Percentiles rank a stretch among this genome's conserved stretches.
These are phyloP conservation scores for Nemania sp. DNA, from an alignment of 2,329 filamentous ascomycete genomes.

Conservation along the genomic window DNA sequence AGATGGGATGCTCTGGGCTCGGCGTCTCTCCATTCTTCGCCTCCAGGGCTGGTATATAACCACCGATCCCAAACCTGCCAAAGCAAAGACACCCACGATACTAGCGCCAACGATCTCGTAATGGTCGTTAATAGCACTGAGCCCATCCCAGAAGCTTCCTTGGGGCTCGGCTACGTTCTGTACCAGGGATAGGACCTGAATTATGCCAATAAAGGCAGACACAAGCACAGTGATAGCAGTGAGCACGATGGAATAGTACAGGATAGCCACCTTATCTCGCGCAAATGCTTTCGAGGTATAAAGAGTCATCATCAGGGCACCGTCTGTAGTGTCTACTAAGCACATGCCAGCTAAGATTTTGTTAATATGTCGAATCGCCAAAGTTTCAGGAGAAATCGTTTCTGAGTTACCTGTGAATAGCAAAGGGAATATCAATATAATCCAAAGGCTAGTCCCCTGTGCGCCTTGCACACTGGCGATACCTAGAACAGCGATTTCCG, in stretches of 20 bases:
- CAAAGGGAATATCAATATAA: slow-evolving; percentile 88
- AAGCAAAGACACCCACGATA: slow-evolving; percentile 82
- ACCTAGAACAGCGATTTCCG: slow-evolving; percentile 87
- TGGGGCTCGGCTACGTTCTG: slow-evolving; percentile 73
- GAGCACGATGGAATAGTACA: slow-evolving; percentile 91
- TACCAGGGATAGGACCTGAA: slow-evolving; percentile 81
- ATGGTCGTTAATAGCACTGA: slow-evolving; percentile 73
- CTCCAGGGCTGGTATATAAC: slow-evolving; percentile 82
- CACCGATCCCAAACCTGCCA: slow-evolving; percentile 75
- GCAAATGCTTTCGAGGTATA: slow-evolving; percentile 82
- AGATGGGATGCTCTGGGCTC: slow-evolving; percentile 19
- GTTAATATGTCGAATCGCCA: not conserved
- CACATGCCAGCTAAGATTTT: slow-evolving; percentile 80
- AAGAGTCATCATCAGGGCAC: slow-evolving; percentile 90
- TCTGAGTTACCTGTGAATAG: slow-evolving; percentile 73
- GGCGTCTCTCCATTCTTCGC: slow-evolving; percentile 45
- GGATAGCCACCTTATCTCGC: slow-evolving; percentile 80
- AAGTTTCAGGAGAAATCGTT: not conserved
- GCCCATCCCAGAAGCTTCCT: slow-evolving; percentile 89
- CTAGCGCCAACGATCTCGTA: slow-evolving; percentile 85
- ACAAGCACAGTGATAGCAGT: slow-evolving; percentile 83
- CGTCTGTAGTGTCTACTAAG: slow-evolving; percentile 87
- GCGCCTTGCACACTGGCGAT: slow-evolving; percentile 87
- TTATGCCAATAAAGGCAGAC: slow-evolving; percentile 79
- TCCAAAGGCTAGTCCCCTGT: slow-evolving; percentile 86